These are phyloP conservation scores for Stemphylium vesicarium DNA, from an alignment of 2,329 filamentous ascomycete species.

Conservation along the genomic window DNA sequence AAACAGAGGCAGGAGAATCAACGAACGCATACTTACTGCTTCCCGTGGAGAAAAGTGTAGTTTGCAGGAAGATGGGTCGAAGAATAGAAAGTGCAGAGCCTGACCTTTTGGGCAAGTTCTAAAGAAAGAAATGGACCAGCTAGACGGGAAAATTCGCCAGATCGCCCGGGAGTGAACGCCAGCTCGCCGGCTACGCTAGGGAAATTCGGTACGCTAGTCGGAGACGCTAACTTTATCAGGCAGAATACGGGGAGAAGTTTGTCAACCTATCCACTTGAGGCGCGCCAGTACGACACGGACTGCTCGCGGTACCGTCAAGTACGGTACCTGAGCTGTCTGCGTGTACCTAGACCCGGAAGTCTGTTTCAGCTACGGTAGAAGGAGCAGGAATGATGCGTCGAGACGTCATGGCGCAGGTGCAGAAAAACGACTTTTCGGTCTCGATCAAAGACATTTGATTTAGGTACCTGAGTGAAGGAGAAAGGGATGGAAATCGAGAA, in stretches of 20 bases:
- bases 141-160: constrained; percentile 3
- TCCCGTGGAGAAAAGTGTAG: background rate
- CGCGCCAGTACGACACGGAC: background rate
- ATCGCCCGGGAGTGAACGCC: background rate
- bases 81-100: background rate
- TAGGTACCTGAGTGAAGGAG: background rate
- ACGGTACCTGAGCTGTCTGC: constrained; percentile 6
- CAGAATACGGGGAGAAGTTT: background rate
- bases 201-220: too few species aligned
- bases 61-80: background rate
- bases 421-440: background rate
- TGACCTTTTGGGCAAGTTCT: constrained; percentile 7
- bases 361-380: constrained; percentile 1
- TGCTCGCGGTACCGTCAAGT: background rate
- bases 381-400: background rate
- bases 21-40: constrained; percentile 6
- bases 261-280: background rate
- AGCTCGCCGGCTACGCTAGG: constrained; percentile 1
- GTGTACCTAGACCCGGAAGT: background rate
- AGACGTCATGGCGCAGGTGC: constrained; percentile 5
- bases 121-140: background rate
- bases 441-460: background rate
- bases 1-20: constrained; percentile 6
- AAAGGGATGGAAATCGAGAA: background rate
- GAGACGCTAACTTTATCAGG: background rate